These are phyloP conservation scores for Populus hybrid DNA, from an alignment of 441 rosid genomes.

Conservation along the genomic window DNA sequence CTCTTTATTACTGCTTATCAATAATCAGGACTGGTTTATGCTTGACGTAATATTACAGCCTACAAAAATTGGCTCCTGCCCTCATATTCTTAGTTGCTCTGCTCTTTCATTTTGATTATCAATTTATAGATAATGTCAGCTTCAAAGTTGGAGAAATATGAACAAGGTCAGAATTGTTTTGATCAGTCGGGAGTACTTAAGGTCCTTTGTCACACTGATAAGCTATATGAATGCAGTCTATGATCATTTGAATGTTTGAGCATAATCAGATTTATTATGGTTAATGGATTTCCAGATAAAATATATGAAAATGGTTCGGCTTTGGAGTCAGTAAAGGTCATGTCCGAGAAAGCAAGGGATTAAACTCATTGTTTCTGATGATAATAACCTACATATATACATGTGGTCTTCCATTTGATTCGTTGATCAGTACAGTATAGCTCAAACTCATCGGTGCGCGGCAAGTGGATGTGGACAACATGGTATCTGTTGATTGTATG, in stretches of 20 bases:
- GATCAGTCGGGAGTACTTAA: neutral
- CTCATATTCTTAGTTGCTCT: neutral
- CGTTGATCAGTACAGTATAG: no score
- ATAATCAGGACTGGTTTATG: neutral
- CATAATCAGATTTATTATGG: neutral
- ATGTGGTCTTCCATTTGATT: no score
- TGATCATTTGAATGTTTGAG: neutral
- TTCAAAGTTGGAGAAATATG: neutral
- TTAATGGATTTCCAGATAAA: neutral
- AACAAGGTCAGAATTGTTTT: neutral
- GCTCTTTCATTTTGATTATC: neutral
- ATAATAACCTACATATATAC: no score
- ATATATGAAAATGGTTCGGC: no score
- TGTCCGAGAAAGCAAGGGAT: no score
- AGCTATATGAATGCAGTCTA: neutral
- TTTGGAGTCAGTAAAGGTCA: no score
- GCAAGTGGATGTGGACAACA: no score
- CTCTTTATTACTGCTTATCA: neutral
- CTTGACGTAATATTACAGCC: neutral
- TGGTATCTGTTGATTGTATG: no score
- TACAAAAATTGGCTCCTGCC: neutral
- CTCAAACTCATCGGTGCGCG: no score
- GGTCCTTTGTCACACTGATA: neutral
- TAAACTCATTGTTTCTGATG: no score
- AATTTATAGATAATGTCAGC: neutral